phyloP scores from a whole-genome alignment of 1,284 basidiomycete genomes.

The Puccinia hordei region DNA sequence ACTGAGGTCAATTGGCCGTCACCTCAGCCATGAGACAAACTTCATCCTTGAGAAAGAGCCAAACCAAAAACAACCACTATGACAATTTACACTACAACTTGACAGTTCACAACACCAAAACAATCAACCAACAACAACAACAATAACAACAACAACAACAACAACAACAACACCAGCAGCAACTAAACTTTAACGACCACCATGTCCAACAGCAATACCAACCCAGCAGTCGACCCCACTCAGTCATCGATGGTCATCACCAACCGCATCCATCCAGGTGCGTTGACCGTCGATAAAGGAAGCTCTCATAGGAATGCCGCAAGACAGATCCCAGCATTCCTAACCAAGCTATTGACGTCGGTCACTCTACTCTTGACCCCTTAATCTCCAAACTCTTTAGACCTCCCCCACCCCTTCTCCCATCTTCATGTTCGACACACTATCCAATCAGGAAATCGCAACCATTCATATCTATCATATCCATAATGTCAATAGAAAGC shows the following conservation, averaged over 20 bases:
- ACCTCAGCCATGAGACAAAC: too few relatives aligned
- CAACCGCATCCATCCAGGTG: conserved; percentile 26
- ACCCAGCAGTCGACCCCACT: neutral
- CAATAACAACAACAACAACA: neutral
- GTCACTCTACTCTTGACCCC: conserved; percentile 57
- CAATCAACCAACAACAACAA: neutral
- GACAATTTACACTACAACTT: too few relatives aligned
- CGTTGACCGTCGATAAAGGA: conserved; percentile 40
- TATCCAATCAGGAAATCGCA: neutral
- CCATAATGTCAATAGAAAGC: too few relatives aligned
- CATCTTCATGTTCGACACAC: neutral
- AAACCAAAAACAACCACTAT: too few relatives aligned
- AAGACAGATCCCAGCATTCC: conserved; percentile 71
- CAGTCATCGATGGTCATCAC: conserved; percentile 17
- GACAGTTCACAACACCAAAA: too few relatives aligned
- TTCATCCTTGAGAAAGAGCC: too few relatives aligned
- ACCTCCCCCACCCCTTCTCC: neutral
- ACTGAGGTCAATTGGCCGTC: too few relatives aligned
- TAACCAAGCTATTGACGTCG: conserved; percentile 88
- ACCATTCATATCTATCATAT: neutral
- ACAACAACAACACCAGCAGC: neutral
- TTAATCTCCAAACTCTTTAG: conserved; percentile 15
- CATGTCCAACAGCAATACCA: conserved; percentile 11
- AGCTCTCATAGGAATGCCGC: conserved; percentile 52
- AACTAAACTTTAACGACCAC: neutral